Conservation (phyloP, 352 stramenopile species). For the Pythium brachiatum region DNA sequence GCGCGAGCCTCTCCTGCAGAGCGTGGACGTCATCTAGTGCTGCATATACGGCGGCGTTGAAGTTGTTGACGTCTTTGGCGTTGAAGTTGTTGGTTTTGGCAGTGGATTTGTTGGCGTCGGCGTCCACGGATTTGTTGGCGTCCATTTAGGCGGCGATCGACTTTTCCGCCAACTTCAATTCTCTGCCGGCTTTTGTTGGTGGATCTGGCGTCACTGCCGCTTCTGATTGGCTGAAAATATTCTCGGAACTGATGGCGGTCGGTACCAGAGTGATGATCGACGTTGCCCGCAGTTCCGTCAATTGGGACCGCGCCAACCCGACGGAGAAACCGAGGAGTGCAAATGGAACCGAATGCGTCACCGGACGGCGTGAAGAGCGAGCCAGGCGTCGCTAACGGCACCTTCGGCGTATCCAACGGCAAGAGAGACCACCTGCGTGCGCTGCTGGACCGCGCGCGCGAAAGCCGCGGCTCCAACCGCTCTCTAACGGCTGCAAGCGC, state of each 20-base stretch:
- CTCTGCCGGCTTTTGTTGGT: background rate
- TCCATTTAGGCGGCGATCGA: background rate
- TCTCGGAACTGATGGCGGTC: background rate
- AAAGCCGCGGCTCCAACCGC: constrained; percentile 14
- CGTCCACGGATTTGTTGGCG: background rate
- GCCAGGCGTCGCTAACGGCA: background rate
- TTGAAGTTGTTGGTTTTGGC: too few species aligned
- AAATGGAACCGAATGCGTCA: background rate
- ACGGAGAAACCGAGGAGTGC: background rate
- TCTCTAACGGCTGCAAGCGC: background rate
- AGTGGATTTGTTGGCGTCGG: background rate
- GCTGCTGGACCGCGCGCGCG: constrained; percentile 40
- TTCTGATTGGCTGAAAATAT: constrained; percentile 13
- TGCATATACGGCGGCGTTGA: constrained; percentile 1
- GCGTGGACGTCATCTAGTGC: constrained; percentile 25
- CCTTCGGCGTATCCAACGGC: background rate
- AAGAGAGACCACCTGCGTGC: constrained; percentile 29
- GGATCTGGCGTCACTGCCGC: background rate
- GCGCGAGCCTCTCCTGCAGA: constrained; percentile 17
- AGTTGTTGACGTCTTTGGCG: background rate
- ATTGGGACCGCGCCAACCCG: background rate
- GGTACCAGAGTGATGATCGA: background rate
- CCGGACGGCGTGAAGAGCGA: background rate
- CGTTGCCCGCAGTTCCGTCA: background rate
- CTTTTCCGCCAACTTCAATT: constrained; percentile 15